Base-by-base conservation (phyloP, 805 yeast genomes). In the Candida corydali region DNA sequence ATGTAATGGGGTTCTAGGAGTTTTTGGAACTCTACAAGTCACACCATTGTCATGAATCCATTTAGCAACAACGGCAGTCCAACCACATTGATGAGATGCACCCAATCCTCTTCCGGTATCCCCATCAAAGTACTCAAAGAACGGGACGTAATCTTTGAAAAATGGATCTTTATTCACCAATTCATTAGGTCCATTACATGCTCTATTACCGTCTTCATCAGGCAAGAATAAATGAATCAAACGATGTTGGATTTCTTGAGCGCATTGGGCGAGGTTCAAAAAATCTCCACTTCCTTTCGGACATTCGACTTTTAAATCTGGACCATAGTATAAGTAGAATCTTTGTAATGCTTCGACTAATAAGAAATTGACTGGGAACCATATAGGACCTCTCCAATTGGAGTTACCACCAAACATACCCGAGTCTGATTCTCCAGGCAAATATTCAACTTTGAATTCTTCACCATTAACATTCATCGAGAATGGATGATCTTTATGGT, bases 331-430 rank as follows among this genome's bases (percentile, higher is more conserved):
- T 52, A 88, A 66, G 58, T 81, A 86, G 59, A 86, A 86, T 50
- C 96, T 72, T 61, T 88, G 93, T 49, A 88, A 67, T 0, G 95
- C 78, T 64, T 88, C 97, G 40, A 88, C 86, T 26, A 88, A 65
- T 43, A 88, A 65, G 59, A 88, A 88, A 52, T 83, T 88, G 9
- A 86, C 86, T 15, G 97, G 95, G 70, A 88, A 87, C 97, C 97
- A 88, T 48, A 88, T 87, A 11, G 97, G 96, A 2, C 97, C 97
- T 59, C 97, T 75, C 97, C 97, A 88, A 61, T 88, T 88, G 16
- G 96, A 87, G 58, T 88, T 88, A 41, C 97, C 97, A 34, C 97
- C 97, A 71, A 88, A 88, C 76, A 89, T 76, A 4, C 95, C 95
- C 5, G 94, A 82, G 54, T 86, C 91, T 19, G 94, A 83, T 54